Evolutionary conservation across 2,329 filamentous ascomycete species (phyloP), one percentile per base, ranked within the genome.

Genomic region (Colletotrichum navitas): DNA sequence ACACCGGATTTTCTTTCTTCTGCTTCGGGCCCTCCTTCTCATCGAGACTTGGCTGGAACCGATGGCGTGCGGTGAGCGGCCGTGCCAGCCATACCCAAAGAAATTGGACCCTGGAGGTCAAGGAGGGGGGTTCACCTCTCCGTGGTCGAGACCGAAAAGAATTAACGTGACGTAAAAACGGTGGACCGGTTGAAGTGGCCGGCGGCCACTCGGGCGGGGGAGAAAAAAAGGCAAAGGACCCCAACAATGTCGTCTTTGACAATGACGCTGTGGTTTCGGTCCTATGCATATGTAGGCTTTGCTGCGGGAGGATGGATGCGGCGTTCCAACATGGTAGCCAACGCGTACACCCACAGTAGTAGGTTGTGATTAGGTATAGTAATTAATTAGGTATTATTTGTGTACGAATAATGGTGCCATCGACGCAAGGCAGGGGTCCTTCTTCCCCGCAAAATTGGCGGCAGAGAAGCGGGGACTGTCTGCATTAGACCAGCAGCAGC

Each of bases 401-500:
- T 16, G 21, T 47, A 47, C 45, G 14, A 39, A 39, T 41, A 24
- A n/a, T 49, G 51, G 59, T 68, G 65, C 68, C 68, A 54, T 71
- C 49, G 47, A n/a, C 63, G 65, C 63, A 58, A 68, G 12, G 63
- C 18, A 34, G 18, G 52, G 65, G 65, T 16, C 39, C 68, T 63
- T 39, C 59, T 72, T 72, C 69, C 69, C 69, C 65, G 69, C 69
- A 71, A 71, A 68, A 68, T 59, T 59, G 65, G 39, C 68, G 65
- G 54, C 69, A 68, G 52, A 39, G 54, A 43, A 63, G 69, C 69
- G 65, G 69, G 54, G 43, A 32, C 59, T 56, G 54, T 68, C 63
- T 72, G 69, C 65, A 72, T 72, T 69, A 69, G 67, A 70, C 67
- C 67, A 60, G 47, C 54, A 68, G 64, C 34, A 32, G 32, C 51